Conservation (phyloP, 2,329 filamentous ascomycete species). For the Hymenotorrendiella dingleyae region DNA sequence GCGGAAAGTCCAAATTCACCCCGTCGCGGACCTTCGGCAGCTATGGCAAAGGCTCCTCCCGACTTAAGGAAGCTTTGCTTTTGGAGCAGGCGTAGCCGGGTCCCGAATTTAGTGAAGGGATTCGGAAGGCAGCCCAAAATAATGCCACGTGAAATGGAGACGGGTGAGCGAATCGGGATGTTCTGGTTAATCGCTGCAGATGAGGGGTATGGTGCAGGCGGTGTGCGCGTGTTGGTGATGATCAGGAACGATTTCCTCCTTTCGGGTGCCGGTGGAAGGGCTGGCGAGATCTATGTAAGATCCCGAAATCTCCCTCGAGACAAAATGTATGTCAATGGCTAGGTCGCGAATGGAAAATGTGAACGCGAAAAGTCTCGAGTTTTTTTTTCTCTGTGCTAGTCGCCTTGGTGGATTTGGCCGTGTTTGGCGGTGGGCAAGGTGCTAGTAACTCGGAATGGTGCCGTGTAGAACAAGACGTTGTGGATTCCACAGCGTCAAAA, state of each 20-base stretch:
- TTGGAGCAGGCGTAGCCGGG: neutral
- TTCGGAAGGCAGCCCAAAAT: neutral
- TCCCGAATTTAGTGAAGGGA: neutral
- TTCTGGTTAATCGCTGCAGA: neutral
- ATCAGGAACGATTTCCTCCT: slow-evolving; percentile 1
- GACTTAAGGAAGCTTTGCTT: neutral
- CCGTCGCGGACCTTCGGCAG: no score
- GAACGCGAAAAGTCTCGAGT: slow-evolving; percentile 1
- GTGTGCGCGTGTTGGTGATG: neutral
- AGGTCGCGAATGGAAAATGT: neutral
- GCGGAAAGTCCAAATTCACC: no score
- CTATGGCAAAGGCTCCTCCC: neutral
- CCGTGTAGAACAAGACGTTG: no score
- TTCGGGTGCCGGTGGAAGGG: neutral
- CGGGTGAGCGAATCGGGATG: neutral
- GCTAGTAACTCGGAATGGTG: no score
- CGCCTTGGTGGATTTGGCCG: neutral
- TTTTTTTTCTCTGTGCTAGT: slow-evolving; percentile 1
- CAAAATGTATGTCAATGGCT: neutral
- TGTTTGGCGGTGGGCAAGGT: neutral
- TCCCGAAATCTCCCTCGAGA: neutral
- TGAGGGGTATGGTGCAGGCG: slow-evolving; percentile 3
- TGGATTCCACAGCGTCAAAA: no score
- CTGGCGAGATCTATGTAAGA: neutral
- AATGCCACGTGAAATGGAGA: neutral